A percentile compares a stretch with the other conserved stretches of the same genome.
These are phyloP conservation scores for Cucumis hystrix DNA, from an alignment of 306 rosid species.

Conservation along the genomic window DNA sequence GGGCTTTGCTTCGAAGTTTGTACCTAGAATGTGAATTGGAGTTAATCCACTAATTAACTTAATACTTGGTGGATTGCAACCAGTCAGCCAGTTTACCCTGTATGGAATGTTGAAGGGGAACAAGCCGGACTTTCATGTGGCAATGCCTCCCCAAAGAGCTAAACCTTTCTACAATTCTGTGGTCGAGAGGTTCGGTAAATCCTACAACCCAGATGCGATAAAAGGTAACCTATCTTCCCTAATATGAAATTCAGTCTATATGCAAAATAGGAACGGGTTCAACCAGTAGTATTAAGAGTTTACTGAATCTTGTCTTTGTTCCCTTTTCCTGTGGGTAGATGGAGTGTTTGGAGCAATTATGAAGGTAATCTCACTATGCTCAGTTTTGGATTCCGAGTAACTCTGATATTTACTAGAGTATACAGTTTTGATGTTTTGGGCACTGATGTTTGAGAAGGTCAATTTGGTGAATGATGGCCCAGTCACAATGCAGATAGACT, in stretches of 20 bases:
- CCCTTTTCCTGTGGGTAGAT: constrained; percentile 26
- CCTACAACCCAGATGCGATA: constrained; percentile 46
- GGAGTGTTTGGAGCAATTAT: constrained; percentile 96
- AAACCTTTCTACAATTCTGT: constrained; percentile 70
- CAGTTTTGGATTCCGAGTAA: neutral
- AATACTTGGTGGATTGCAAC: constrained; percentile 11
- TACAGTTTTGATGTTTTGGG: constrained; percentile 2
- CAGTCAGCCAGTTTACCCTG: constrained; percentile 93
- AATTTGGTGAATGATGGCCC: constrained; percentile 91
- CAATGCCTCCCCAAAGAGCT: constrained; percentile 77
- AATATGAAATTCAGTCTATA: neutral
- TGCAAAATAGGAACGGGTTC: neutral
- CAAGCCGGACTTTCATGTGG: constrained; percentile 91
- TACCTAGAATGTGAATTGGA: neutral
- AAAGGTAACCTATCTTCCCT: constrained; percentile 34
- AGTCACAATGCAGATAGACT: constrained; percentile 90
- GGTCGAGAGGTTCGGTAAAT: constrained; percentile 51
- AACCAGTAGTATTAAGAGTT: neutral
- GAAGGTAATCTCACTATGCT: constrained; percentile 41
- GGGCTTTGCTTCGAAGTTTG: neutral
- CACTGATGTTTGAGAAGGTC: constrained; percentile 33
- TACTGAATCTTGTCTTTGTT: neutral
- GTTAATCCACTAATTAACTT: neutral
- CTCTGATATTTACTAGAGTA: neutral
- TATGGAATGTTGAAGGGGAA: constrained; percentile 80